phyloP scores from a whole-genome alignment of 192 early-diverging fungal genomes.

The Lobulomyces angularis region DNA sequence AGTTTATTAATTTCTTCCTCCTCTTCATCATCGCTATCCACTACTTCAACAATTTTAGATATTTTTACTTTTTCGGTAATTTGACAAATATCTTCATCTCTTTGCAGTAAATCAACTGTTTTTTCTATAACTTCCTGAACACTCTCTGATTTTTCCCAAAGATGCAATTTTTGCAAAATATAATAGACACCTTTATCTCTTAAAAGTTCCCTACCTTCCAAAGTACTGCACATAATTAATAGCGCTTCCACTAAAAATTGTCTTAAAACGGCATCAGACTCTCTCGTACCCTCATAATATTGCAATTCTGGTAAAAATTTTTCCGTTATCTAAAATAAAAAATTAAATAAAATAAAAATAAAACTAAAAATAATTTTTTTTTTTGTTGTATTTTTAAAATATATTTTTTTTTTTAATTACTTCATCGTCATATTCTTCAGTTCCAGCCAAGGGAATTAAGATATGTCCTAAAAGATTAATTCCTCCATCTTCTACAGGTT shows the following conservation, averaged over 20 bases:
- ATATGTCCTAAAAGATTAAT: constrained; percentile 76
- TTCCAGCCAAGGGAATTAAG: constrained; percentile 78
- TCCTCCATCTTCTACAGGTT: constrained; percentile 53
- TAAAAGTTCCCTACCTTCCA: constrained; percentile 64
- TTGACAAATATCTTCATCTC: constrained; percentile 67
- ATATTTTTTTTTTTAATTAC: constrained; percentile 18
- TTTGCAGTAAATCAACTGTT: constrained; percentile 74
- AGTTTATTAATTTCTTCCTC: constrained; percentile 7
- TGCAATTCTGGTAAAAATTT: constrained; percentile 87
- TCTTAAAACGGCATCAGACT: constrained; percentile 61
- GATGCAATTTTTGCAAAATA: constrained; percentile 72
- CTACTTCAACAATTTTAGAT: constrained; percentile 6
- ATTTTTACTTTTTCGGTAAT: neutral
- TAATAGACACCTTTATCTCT: constrained; percentile 73
- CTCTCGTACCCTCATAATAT: constrained; percentile 63
- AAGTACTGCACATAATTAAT: constrained; percentile 62
- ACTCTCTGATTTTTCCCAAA: constrained; percentile 55
- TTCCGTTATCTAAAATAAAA: constrained; percentile 64
- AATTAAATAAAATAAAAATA: neutral
- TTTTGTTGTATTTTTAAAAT: neutral
- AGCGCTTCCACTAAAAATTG: constrained; percentile 67
- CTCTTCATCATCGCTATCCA: constrained; percentile 23
- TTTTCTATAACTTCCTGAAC: constrained; percentile 60
- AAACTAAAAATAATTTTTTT: constrained; percentile 4
- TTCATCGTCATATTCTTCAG: constrained; percentile 83